phyloP scores from a whole-genome alignment of 129 eudicot genomes.

The Saposhnikovia divaricata region DNA sequence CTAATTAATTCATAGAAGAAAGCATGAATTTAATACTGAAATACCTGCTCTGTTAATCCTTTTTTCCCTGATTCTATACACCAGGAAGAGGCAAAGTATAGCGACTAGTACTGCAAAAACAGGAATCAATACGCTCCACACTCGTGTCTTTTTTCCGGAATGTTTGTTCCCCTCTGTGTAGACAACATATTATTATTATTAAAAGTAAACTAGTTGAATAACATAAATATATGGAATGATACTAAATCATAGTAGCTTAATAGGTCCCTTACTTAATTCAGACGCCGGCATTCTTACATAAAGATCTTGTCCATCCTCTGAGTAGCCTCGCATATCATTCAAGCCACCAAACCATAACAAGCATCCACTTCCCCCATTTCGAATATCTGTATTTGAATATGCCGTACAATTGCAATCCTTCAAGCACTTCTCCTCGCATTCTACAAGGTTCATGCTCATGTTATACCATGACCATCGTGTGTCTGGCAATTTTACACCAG shows the following conservation, averaged over 20 bases:
- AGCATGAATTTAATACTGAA: neutral
- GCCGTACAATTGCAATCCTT: constrained; percentile 17
- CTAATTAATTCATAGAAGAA: neutral
- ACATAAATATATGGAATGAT: neutral
- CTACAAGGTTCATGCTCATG: neutral
- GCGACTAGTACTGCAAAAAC: neutral
- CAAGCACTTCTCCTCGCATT: constrained; percentile 12
- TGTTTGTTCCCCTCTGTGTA: neutral
- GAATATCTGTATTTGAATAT: neutral
- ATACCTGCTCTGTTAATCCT: constrained; percentile 19
- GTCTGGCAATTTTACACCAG: constrained; percentile 18
- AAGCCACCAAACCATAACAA: constrained; percentile 4
- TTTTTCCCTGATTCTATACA: too few relatives aligned
- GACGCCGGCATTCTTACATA: constrained; percentile 2
- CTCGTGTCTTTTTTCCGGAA: neutral
- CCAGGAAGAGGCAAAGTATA: constrained; percentile 15
- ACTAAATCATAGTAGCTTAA: neutral
- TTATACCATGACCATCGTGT: neutral
- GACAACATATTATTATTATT: neutral
- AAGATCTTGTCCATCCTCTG: neutral
- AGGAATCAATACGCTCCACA: neutral
- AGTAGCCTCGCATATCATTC: neutral
- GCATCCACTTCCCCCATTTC: constrained; percentile 12
- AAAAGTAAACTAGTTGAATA: neutral
- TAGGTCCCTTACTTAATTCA: neutral